phyloP scores from a whole-genome alignment of 2,329 filamentous ascomycete genomes.

The Bipolaris zeicola region DNA sequence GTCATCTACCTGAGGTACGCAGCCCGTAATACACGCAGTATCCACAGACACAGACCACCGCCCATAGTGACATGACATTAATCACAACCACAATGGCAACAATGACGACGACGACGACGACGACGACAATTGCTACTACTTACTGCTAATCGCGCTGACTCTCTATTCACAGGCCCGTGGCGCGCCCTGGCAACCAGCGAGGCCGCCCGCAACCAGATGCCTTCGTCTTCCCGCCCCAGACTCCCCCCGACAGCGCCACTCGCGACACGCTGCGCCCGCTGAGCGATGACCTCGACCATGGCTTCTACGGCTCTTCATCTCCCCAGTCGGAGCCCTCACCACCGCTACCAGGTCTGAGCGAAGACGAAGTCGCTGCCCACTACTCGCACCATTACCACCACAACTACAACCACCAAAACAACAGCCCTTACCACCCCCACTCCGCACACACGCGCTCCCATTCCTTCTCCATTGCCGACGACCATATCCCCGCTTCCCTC shows the following conservation, averaged over 20 bases:
- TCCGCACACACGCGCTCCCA: conserved; percentile 59
- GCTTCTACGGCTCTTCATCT: conserved; percentile 42
- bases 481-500: conserved; percentile 56
- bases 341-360: conserved; percentile 24
- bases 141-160: conserved; percentile 17
- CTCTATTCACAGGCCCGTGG: conserved; percentile 38
- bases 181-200: conserved; percentile 45
- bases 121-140: neutral
- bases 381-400: neutral
- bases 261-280: conserved; percentile 38
- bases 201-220: conserved; percentile 40
- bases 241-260: conserved; percentile 46
- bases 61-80: neutral
- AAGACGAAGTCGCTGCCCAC: conserved; percentile 23
- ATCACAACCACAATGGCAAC: neutral
- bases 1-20: conserved; percentile 55
- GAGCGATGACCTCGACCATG: conserved; percentile 48
- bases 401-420: conserved; percentile 3
- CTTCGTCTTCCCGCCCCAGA: conserved; percentile 48
- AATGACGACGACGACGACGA: too few species aligned
- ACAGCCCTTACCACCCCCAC: conserved; percentile 12
- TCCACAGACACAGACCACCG: neutral
- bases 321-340: conserved; percentile 37
- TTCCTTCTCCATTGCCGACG: conserved; percentile 78
- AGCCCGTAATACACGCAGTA: neutral